Base-by-base conservation (phyloP, 768 basidiomycete species). In the Paxillus involutus region DNA sequence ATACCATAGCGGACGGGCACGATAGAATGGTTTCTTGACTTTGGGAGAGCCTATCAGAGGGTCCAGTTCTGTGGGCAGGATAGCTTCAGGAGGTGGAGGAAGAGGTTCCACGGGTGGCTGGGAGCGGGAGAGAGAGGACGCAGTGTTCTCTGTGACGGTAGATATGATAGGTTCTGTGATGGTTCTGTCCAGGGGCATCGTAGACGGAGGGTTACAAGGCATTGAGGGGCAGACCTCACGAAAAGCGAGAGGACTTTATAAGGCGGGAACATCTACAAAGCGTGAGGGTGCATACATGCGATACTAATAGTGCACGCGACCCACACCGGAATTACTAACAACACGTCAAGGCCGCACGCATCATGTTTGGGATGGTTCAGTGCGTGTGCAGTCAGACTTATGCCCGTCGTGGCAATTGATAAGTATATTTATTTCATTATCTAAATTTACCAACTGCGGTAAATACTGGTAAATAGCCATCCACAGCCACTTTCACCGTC, bases 1-100 rank as follows among this genome's bases (percentile, higher is more conserved):
- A 50, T 62, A 78, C 78, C 80, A 80, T 56, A 80, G 57, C 37
- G 80, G 80, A 37, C 79, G 68, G 3, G 79, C 72, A 48, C 80
- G 76, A 56, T 79, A 80, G 65, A 78, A 80, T 1, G 78, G 75
- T 56, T 80, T 80, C 67, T 72, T 75, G 5, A 36, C 26, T 33
- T 56, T 55, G 42, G 51, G 52, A 44, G 44, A 13, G 12, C 63
- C 68, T 12, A 77, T 55, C 21, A 77, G 65, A 32, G 70, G 69
- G 44, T 67, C 61, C 1, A 49, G 60, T 59, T 77, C 76, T 1
- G 71, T 63, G 13, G 70, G 64, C n/a, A 52, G 40, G 57, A 30
- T 14, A 29, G 36, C 40, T 13, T 55, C 52, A 6, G 52, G 53
- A 19, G 53, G 12, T 12, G 58, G 36, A 30, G 58, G 55, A 29